Evolutionary conservation across 2,329 filamentous ascomycete species (phyloP).

Genomic region (Sordariomycetes sp.): DNA sequence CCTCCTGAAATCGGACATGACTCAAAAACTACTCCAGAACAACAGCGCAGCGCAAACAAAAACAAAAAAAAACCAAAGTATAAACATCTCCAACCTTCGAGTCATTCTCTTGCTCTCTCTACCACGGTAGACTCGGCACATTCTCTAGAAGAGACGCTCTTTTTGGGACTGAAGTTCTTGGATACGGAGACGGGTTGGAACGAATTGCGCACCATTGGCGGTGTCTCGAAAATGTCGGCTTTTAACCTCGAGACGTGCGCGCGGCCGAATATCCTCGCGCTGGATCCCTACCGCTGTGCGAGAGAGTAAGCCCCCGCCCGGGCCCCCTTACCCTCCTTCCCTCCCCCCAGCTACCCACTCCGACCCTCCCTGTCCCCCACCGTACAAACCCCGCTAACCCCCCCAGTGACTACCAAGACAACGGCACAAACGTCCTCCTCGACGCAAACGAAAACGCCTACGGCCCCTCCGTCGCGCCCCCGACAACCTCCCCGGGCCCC

Average conservation of each 20-base stretch:
- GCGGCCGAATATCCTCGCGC: conserved; percentile 60
- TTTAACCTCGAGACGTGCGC: conserved; percentile 67
- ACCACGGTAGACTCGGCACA: too few relatives aligned
- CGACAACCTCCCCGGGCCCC: conserved; percentile 28
- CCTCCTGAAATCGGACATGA: too few relatives aligned
- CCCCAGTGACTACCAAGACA: conserved; percentile 98
- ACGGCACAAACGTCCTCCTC: conserved; percentile 88
- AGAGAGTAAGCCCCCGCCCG: conserved; percentile 48
- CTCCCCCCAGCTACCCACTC: not conserved
- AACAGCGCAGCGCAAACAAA: too few relatives aligned
- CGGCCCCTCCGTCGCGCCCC: conserved; percentile 59
- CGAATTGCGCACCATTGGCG: not conserved
- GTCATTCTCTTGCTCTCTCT: too few relatives aligned
- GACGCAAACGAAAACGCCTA: conserved; percentile 98
- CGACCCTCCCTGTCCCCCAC: conserved; percentile 6
- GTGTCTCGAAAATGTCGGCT: conserved; percentile 32
- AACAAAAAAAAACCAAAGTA: too few relatives aligned
- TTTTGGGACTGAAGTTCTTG: not conserved
- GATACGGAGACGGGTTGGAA: not conserved
- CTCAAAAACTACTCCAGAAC: too few relatives aligned
- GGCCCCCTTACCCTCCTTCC: not conserved
- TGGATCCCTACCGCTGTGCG: conserved; percentile 71
- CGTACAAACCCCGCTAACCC: too few relatives aligned
- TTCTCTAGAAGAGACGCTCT: not conserved
- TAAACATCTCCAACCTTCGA: too few relatives aligned